Evolutionary conservation across 306 rosid genomes (phyloP), one percentile per base, ranked within the genome.

Genomic region (Vigna mungo): DNA sequence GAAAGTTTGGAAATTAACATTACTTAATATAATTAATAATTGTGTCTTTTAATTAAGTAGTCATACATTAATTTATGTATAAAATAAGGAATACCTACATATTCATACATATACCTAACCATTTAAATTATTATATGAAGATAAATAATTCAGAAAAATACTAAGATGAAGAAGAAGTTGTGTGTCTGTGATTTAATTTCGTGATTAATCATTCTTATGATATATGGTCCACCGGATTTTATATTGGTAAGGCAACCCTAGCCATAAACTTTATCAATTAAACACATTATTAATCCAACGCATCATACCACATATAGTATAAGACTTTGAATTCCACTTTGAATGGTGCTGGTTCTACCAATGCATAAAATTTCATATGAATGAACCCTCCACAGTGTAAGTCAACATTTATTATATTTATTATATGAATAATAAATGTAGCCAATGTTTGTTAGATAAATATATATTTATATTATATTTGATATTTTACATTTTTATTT

Each of bases 331-430:
- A 64, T 32, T 49, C 82, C 82, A 77, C 82, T 64, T 12, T 64
- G 30, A 47, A 75, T 77, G 76, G 79, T 77, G 76, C 76, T 65
- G 80, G 66, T 23, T 12, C 53, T 21, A 21, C 62, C 69, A 55
- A 54, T 73, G 79, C 79, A 53, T 68, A 39, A 20, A 5, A 70
- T 76, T 51, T 43, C 54, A 78, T 27, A 20, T 43, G 15, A 44
- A 71, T 51, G 34, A 82, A 53, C 16, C 18, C 25, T 32, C 63
- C 78, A 27, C 39, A 2, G 44, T 25, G 6, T 2, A 72, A 65
- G 72, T 72, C 80, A 77, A 77, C 75, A 23, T 23, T 54, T 36
- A 27, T 41, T 3, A 53, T 52, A 41, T 52, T 54, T 36, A 27
- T 41, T 3, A 53, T 52, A 41, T 52, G 20, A 61, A 61, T 14